Conservation (phyloP, 371 early-diverging fungal genomes). For the Racocetra persica region DNA sequence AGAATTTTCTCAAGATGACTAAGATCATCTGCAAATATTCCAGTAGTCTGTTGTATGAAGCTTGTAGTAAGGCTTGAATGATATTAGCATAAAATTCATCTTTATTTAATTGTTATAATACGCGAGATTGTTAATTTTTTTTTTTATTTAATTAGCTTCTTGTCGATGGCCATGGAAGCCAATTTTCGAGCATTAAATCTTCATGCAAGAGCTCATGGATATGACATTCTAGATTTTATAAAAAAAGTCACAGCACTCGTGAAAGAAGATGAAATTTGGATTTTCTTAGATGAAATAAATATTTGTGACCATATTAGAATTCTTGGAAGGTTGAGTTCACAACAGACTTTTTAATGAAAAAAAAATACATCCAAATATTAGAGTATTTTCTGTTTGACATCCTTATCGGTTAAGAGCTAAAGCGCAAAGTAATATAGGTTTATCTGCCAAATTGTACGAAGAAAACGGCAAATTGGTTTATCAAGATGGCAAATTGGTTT, state of each 20-base stretch:
- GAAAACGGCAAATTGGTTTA: slow-evolving; percentile 40
- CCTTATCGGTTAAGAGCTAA: slow-evolving; percentile 35
- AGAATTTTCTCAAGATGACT: no score
- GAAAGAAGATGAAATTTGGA: slow-evolving; percentile 26
- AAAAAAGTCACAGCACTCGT: neutral
- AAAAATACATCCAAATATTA: no score
- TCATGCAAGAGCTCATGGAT: slow-evolving; percentile 18
- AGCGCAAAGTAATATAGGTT: slow-evolving; percentile 2
- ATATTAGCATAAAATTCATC: neutral
- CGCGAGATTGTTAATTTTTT: neutral
- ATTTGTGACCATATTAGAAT: no score
- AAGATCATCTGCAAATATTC: no score
- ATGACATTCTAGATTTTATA: slow-evolving; percentile 28
- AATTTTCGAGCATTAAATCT: slow-evolving; percentile 15
- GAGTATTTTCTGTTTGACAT: slow-evolving; percentile 35
- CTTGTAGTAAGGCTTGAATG: no score
- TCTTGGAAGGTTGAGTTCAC: no score
- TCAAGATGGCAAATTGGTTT: slow-evolving; percentile 38
- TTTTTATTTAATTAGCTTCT: slow-evolving; percentile 8
- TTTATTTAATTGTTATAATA: neutral
- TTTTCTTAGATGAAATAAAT: slow-evolving; percentile 4
- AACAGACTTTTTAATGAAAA: no score
- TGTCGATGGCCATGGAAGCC: slow-evolving; percentile 18
- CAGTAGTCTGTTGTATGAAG: no score
- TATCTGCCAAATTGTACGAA: slow-evolving; percentile 26